Evolutionary conservation across 176 grass and related monocot genomes (phyloP), one percentile per base, ranked within the genome.

Genomic region (Olyra latifolia): DNA sequence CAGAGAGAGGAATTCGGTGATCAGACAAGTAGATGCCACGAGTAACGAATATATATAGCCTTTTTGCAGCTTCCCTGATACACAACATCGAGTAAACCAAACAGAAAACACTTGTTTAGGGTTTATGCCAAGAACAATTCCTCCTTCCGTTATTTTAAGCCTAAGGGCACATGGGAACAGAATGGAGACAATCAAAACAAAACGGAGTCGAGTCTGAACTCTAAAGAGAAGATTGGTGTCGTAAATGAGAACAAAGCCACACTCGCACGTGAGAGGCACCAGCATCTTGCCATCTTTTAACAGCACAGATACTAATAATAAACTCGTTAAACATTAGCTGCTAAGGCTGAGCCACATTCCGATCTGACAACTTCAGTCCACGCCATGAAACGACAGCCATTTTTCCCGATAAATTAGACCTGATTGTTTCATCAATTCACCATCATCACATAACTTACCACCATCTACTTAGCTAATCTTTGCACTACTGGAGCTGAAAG

Each of bases 131-230:
- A 49, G 17, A 52, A 42, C 63, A 71, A 45, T 70, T 66, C 74
- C 58, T 24, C 56, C 10, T 6, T 20, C 1, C 28, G 23, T 23
- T 82, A 70, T 9, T 64, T 56, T 35, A 64, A 78, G 27, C 66
- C 24, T 38, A 3, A 3, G 72, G 47, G 39, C 62, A 88, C 81
- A 70, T 88, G 76, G 62, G 43, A 69, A 69, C 62, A 62, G 53
- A 43, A 61, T 84, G 69, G 76, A 62, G 62, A 88, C 62, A 84
- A 78, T 10, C 17, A 25, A 25, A 73, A 74, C 68, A 25, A 52
- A 67, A 56, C 24, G 17, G 10, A 22, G 19, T 6, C 25, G 19
- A 46, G n/a, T 8, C 20, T 41, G 5, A 48, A 56, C 20, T 40
- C 27, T 23, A 11, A 12, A 56, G 10, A 71, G 56, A 70, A 72